A percentile compares a stretch with the other conserved stretches of the same genome.
phyloP scores from a whole-genome alignment of 768 basidiomycete genomes.

The Rhodotorula taiwanensis region DNA sequence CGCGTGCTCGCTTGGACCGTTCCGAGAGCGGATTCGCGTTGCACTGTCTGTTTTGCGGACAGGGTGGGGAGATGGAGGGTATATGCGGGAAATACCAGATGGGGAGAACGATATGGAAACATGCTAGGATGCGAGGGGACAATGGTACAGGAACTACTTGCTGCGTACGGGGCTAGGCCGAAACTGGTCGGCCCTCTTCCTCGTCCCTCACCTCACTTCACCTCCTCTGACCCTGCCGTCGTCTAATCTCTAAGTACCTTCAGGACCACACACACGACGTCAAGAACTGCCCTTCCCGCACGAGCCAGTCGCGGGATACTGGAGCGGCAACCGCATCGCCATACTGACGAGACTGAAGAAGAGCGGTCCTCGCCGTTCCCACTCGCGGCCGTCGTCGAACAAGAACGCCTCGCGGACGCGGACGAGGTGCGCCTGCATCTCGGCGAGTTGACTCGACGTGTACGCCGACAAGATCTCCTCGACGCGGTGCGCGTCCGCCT shows the following conservation, averaged over 20 bases:
- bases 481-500: constrained; percentile 46
- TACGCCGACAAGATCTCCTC: constrained; percentile 45
- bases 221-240: too few species aligned
- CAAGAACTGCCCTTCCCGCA: neutral
- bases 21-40: too few species aligned
- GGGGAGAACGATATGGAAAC: too few species aligned
- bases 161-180: too few species aligned
- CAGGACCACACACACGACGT: neutral
- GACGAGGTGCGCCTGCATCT: constrained; percentile 46
- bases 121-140: too few species aligned
- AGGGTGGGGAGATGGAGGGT: too few species aligned
- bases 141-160: too few species aligned
- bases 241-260: neutral
- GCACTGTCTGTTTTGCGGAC: too few species aligned
- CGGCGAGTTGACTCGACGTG: constrained; percentile 41
- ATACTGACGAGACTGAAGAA: constrained; percentile 47
- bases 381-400: constrained; percentile 42
- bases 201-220: too few species aligned
- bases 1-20: too few species aligned
- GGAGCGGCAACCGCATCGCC: constrained; percentile 43
- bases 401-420: constrained; percentile 47
- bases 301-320: constrained; percentile 35
- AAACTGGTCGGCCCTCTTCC: too few species aligned
- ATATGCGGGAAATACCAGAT: too few species aligned
- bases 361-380: constrained; percentile 45